These are phyloP conservation scores for Cenchrus purpureus DNA, from an alignment of 176 grass and related monocot species.

Conservation along the genomic window DNA sequence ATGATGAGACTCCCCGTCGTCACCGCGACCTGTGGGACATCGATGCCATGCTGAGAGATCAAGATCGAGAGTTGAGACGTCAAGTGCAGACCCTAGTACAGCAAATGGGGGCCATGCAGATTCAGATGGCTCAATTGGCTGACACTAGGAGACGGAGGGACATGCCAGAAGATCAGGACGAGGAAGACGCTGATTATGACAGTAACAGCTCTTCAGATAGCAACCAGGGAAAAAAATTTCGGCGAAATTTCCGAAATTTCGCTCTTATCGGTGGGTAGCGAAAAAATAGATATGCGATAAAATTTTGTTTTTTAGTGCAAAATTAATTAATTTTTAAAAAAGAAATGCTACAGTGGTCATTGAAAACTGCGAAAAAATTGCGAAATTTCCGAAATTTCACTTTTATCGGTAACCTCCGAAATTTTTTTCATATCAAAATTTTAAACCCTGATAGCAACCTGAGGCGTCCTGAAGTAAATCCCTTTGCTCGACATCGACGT, in stretches of 20 bases:
- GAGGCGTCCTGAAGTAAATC: not conserved
- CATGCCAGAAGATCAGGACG: not conserved
- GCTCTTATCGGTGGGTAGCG: too few species aligned
- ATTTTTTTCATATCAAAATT: too few species aligned
- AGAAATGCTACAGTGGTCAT: too few species aligned
- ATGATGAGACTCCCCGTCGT: not conserved
- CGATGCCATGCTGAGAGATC: not conserved
- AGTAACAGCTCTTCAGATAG: not conserved
- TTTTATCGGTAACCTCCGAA: not conserved
- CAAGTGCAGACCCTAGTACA: constrained; percentile 9
- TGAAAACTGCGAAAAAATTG: too few species aligned
- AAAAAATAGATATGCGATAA: too few species aligned
- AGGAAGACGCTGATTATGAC: not conserved
- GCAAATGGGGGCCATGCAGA: not conserved
- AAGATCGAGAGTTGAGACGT: constrained; percentile 12
- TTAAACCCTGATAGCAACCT: not conserved
- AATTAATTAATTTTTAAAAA: too few species aligned
- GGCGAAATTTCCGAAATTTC: too few species aligned
- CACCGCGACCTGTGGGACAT: not conserved
- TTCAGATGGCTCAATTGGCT: not conserved
- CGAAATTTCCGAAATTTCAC: not conserved
- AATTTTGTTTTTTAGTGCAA: too few species aligned
- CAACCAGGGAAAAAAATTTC: too few species aligned
- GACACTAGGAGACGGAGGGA: not conserved
- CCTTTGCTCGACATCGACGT: not conserved